Percentiles rank a stretch among this genome's conserved stretches.
These are phyloP conservation scores for Globisporangium cystogenes DNA, from an alignment of 352 stramenopile genomes.

Conservation along the genomic window DNA sequence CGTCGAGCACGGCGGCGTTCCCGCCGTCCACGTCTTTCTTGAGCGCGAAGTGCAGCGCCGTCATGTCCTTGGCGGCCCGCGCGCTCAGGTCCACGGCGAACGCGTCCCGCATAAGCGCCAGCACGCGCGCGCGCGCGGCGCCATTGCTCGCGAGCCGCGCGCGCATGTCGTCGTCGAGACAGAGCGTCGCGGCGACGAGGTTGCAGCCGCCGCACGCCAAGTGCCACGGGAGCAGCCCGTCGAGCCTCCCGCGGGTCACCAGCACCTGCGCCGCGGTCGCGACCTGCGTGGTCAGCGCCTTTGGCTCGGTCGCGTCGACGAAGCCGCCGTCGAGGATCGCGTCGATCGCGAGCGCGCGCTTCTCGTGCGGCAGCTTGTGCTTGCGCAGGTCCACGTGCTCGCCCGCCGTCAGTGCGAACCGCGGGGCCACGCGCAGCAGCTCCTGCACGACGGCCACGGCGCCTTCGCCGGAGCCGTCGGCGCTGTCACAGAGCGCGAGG, in stretches of 20 bases:
- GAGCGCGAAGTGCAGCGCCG: constrained; percentile 34
- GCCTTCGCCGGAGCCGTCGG: constrained; percentile 6
- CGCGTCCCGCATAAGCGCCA: constrained; percentile 26
- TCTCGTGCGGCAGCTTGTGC: constrained; percentile 44
- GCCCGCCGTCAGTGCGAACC: constrained; percentile 23
- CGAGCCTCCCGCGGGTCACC: constrained; percentile 16
- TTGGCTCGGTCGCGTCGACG: constrained; percentile 22
- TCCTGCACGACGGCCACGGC: constrained; percentile 22
- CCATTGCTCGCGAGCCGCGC: constrained; percentile 32
- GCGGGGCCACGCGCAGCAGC: constrained; percentile 21
- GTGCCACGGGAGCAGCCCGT: constrained; percentile 49
- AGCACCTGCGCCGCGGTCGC: constrained; percentile 30
- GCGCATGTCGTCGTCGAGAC: constrained; percentile 46
- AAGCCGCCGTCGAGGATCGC: constrained; percentile 40
- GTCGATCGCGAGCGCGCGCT: constrained; percentile 51
- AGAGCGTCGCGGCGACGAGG: constrained; percentile 27
- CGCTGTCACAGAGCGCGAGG: constrained; percentile 38
- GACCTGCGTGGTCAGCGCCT: constrained; percentile 28
- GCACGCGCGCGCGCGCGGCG: constrained; percentile 25
- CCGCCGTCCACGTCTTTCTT: constrained; percentile 45
- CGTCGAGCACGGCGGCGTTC: constrained; percentile 42
- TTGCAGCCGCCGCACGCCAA: constrained; percentile 52
- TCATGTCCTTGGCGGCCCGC: constrained; percentile 26
- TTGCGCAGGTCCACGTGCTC: constrained; percentile 48
- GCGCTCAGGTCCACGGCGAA: constrained; percentile 29